phyloP scores from a whole-genome alignment of 2,329 filamentous ascomycete species.

The Fusarium cicatricum region DNA sequence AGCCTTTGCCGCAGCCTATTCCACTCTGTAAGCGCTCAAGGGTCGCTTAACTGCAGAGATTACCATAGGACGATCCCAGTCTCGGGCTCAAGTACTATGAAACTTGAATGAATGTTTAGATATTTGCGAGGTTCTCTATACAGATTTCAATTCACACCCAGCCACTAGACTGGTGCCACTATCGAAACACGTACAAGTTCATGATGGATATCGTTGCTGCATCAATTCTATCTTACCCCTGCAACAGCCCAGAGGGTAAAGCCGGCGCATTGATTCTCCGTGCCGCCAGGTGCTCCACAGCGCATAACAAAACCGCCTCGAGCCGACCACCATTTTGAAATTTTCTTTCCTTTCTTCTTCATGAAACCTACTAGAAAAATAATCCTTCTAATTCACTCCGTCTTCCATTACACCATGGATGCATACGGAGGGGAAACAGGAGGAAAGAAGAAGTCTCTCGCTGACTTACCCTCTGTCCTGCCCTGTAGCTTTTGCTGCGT shows the following conservation, averaged over 20 bases:
- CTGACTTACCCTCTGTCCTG: constrained; percentile 61
- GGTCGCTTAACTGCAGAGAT: too few relatives aligned
- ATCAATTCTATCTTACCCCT: too few relatives aligned
- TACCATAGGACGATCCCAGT: too few relatives aligned
- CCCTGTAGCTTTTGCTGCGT: constrained; percentile 44
- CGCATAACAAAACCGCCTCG: constrained; percentile 26
- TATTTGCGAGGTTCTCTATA: too few relatives aligned
- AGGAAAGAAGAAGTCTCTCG: constrained; percentile 65
- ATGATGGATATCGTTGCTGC: too few relatives aligned
- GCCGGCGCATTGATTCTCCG: constrained; percentile 43
- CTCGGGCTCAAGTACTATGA: too few relatives aligned
- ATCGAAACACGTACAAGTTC: too few relatives aligned
- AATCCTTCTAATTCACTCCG: constrained; percentile 76
- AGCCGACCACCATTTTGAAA: constrained; percentile 9
- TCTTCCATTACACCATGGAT: constrained; percentile 62
- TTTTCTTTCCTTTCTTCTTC: constrained; percentile 44
- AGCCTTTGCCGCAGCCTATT: not conserved
- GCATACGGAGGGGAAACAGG: constrained; percentile 74
- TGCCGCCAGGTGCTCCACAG: constrained; percentile 11
- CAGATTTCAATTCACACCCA: too few relatives aligned
- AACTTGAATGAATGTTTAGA: too few relatives aligned
- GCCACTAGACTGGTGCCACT: too few relatives aligned
- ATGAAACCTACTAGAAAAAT: constrained; percentile 54
- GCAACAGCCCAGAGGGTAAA: too few relatives aligned
- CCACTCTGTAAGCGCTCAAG: too few relatives aligned